These are phyloP conservation scores for Mrakiaceae sp. DNA, from an alignment of 1,284 basidiomycete genomes.

Conservation along the genomic window DNA sequence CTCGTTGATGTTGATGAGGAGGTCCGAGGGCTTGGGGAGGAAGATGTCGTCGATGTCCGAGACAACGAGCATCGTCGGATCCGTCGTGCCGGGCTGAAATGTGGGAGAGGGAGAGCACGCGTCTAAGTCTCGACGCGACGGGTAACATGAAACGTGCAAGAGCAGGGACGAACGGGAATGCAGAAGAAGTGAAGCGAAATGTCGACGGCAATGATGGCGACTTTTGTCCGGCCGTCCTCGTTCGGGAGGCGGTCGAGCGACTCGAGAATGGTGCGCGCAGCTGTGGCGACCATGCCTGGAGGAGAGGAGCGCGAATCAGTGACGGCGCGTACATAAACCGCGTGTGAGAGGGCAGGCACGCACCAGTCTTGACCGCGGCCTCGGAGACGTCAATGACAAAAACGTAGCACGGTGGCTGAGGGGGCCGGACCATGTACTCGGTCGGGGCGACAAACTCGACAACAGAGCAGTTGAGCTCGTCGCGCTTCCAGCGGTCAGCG, in stretches of 20 bases:
- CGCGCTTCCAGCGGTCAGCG: slow-evolving; percentile 85
- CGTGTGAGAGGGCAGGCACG: slow-evolving; percentile 17
- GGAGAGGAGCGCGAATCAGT: not conserved
- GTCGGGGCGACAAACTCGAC: slow-evolving; percentile 97
- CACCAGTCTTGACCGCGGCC: slow-evolving; percentile 73
- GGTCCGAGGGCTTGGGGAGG: slow-evolving; percentile 88
- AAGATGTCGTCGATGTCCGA: slow-evolving; percentile 96
- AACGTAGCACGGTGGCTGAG: slow-evolving; percentile 92
- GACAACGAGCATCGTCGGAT: slow-evolving; percentile 91
- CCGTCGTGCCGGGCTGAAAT: slow-evolving; percentile 57
- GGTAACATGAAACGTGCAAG: not conserved
- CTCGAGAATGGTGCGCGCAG: slow-evolving; percentile 88
- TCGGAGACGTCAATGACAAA: slow-evolving; percentile 97
- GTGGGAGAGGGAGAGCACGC: not conserved
- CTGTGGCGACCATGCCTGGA: slow-evolving; percentile 94
- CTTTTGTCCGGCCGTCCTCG: slow-evolving; percentile 82
- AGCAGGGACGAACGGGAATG: slow-evolving; percentile 38
- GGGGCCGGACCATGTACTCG: slow-evolving; percentile 97
- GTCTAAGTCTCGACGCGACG: not conserved
- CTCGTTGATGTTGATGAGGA: slow-evolving; percentile 88
- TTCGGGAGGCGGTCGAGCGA: slow-evolving; percentile 92
- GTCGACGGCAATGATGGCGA: slow-evolving; percentile 88
- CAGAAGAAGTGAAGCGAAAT: slow-evolving; percentile 95
- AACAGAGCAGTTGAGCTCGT: slow-evolving; percentile 84
- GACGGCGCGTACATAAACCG: not conserved